Base-by-base conservation (phyloP, 306 rosid genomes). In the Carpinus viminea region DNA sequence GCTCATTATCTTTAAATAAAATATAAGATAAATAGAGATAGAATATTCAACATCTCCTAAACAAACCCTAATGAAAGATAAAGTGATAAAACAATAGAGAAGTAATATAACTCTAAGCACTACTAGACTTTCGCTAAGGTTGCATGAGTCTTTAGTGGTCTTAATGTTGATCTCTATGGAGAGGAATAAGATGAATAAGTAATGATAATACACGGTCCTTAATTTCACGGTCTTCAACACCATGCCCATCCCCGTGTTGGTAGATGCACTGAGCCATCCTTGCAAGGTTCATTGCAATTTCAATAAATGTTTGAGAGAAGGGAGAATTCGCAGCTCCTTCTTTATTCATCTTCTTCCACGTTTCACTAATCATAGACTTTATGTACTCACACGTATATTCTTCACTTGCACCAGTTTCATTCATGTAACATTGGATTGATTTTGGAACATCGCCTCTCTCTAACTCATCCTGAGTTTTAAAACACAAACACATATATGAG, bases 361-460 rank as follows among this genome's bases (percentile, higher is more conserved):
- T 17, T 28, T 21, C 46, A 34, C 13, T 45, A 12, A 81, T 78
- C 68, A 81, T 21, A n/a, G 28, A 31, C 12, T 48, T 72, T n/a
- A 86, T 7, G 10, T 81, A 46, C 51, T 48, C 20, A 3, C 34
- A 60, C 2, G 86, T 87, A 2, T 81, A 80, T 3, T 38, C 51
- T 75, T 86, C 78, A 12, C 74, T 66, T 6, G 50, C 80, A 34
- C 74, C 72, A 3, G 18, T 62, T 66, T 86, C 86, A 11, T 79
- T 52, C 89, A 86, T 86, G 80, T 83, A 81, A 46, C 87, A 86
- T 41, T 81, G 82, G 15, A 83, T 47, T 10, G 82, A 72, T 47
- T 83, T 86, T 0, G 70, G 66, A 75, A 57, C 57, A 18, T 83
- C 87, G 1, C 86, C 83, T 18, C 48, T 68, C 36, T 69, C 31